These are phyloP conservation scores for Calycina herbarum DNA, from an alignment of 2,329 filamentous ascomycete genomes.

Conservation along the genomic window DNA sequence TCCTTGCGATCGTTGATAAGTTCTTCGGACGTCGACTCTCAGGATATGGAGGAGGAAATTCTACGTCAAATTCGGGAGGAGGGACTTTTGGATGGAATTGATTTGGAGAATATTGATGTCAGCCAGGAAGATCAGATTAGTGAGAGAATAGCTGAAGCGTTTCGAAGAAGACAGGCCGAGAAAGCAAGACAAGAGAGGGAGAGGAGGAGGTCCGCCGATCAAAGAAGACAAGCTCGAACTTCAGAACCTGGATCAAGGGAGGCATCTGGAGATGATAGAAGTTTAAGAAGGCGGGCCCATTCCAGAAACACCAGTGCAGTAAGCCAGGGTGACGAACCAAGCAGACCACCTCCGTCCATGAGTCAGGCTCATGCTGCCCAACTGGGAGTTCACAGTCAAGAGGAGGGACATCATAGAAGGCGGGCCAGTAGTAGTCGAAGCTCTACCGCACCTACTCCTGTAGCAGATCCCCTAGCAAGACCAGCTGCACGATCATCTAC, in stretches of 20 bases:
- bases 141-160: constrained; percentile 86
- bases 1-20: constrained; percentile 84
- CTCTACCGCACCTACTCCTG: constrained; percentile 49
- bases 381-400: constrained; percentile 50
- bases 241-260: constrained; percentile 32
- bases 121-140: constrained; percentile 87
- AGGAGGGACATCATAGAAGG: constrained; percentile 48
- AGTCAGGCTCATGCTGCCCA: constrained; percentile 47
- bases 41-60: constrained; percentile 84
- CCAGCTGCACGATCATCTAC: constrained; percentile 63
- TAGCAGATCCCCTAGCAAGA: constrained; percentile 44
- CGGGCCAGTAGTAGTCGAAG: constrained; percentile 55
- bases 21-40: constrained; percentile 71
- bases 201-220: constrained; percentile 44
- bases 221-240: constrained; percentile 33
- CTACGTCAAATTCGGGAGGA: constrained; percentile 86
- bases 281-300: constrained; percentile 40
- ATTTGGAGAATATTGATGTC: constrained; percentile 82
- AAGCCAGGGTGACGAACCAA: constrained; percentile 49
- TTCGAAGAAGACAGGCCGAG: constrained; percentile 72
- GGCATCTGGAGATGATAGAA: constrained; percentile 31
- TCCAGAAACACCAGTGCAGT: constrained; percentile 50
- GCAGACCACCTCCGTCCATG: constrained; percentile 48
- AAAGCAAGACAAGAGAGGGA: constrained; percentile 50
- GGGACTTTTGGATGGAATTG: constrained; percentile 82